Base-by-base conservation (phyloP, 2,329 filamentous ascomycete species). In the Xylariaceae sp. region DNA sequence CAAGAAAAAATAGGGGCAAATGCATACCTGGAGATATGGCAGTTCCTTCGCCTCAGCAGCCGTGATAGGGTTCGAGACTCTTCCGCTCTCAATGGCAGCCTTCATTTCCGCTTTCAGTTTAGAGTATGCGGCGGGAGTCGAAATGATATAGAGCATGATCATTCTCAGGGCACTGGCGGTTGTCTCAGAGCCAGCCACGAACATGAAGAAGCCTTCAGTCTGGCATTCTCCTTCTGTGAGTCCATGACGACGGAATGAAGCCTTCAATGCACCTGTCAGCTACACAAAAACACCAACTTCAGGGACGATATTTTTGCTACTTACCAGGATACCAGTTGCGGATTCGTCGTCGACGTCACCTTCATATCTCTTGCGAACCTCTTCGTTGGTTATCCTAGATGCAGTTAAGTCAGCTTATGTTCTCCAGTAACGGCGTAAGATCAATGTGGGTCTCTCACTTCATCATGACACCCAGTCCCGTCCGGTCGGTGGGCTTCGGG, bases 81-180 rank as follows among this genome's bases (percentile, higher is more conserved):
- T 70, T 69, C 59, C 78, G 68, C 58, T 58, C 11, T 55, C 34
- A 8, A 70, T 54, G 0, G 75, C 76, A 4, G 62, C 63, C 44
- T 75, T 72, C 41, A 81, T 76, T 64, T 82, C 81, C 0, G 66
- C 65, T 37, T 77, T 76, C 0, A 84, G 67, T n/a, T 73, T 76
- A 3, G 66, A 61, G 56, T 79, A 76, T 0, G 79, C 73, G 0
- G 70, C 69, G 0, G 79, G 80, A 18, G 74, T 76, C 10, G 76
- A 77, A 15, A 77, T 73, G 54, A 83, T 67, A 66, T 80, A 75
- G 15, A 82, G 73, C 54, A 83, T 55, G 2, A 75, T 80, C 39
- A 74, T 71, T 1, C 78, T 75, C 4, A 84, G 73, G 1, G 75
- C 74, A 0, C 76, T 77, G 0, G 81, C 76, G 0, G 80, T 80